Evolutionary conservation across 148 eudicot genomes (phyloP).

Genomic region (Heliosperma pusillum): DNA sequence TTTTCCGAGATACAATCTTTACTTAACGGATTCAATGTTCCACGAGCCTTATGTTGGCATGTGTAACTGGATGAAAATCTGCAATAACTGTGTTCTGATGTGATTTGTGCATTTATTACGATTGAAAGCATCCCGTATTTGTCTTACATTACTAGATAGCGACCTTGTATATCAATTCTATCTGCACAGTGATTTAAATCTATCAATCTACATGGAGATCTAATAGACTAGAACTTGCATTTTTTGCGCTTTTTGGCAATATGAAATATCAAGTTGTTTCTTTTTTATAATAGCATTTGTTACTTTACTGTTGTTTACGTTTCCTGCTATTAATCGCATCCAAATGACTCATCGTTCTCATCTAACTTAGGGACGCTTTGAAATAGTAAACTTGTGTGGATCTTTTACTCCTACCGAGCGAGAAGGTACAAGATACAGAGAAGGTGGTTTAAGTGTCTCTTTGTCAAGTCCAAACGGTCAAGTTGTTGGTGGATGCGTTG

Average conservation of each 20-base stretch:
- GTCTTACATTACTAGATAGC: too few relatives aligned
- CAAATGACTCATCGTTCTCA: neutral
- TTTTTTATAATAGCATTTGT: neutral
- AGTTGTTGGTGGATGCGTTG: conserved; percentile 47
- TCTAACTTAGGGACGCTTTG: conserved; percentile 57
- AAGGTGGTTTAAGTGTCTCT: conserved; percentile 58
- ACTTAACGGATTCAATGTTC: too few relatives aligned
- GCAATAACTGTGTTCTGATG: too few relatives aligned
- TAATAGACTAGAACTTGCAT: neutral
- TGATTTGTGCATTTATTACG: too few relatives aligned
- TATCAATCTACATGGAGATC: neutral
- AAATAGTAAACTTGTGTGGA: conserved; percentile 66
- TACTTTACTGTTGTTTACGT: neutral
- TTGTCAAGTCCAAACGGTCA: conserved; percentile 70
- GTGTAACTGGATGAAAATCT: too few relatives aligned
- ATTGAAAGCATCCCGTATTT: too few relatives aligned
- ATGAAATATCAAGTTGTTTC: neutral
- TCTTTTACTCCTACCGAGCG: conserved; percentile 63
- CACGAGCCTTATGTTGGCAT: too few relatives aligned
- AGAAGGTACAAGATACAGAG: conserved; percentile 43
- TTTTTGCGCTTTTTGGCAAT: neutral
- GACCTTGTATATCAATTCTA: too few relatives aligned
- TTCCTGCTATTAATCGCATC: neutral
- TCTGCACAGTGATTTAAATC: too few relatives aligned
- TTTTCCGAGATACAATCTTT: too few relatives aligned